phyloP scores from a whole-genome alignment of 2,329 filamentous ascomycete species.

The Paramyrothecium sp. region DNA sequence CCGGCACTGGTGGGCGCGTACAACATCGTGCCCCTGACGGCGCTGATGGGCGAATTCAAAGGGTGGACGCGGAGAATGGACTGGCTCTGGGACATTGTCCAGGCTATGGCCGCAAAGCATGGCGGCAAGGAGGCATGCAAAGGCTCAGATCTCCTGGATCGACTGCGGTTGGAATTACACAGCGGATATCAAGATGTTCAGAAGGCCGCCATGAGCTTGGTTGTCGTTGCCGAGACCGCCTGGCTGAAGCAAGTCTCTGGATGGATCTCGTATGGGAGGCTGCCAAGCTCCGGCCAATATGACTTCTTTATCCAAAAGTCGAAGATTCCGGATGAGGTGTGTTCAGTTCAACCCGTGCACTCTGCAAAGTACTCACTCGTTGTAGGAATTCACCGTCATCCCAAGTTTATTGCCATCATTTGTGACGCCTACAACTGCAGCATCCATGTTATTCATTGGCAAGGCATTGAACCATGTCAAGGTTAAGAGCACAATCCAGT shows the following conservation, averaged over 20 bases:
- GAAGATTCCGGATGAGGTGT: slow-evolving; percentile 38
- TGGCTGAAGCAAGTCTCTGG: slow-evolving; percentile 90
- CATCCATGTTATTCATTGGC: slow-evolving; percentile 87
- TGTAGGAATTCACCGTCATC: slow-evolving; percentile 57
- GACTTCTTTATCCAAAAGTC: slow-evolving; percentile 80
- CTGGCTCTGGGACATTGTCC: slow-evolving; percentile 76
- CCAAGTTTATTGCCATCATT: slow-evolving; percentile 71
- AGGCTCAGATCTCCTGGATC: slow-evolving; percentile 75
- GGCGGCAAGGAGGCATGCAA: slow-evolving; percentile 46
- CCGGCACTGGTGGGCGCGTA: slow-evolving; percentile 83
- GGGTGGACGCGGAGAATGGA: slow-evolving; percentile 81
- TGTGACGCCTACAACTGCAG: slow-evolving; percentile 70
- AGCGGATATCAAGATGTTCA: slow-evolving; percentile 90
- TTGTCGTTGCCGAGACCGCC: slow-evolving; percentile 78
- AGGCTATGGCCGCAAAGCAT: slow-evolving; percentile 59
- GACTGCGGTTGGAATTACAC: slow-evolving; percentile 70
- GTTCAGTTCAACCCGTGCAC: slow-evolving; percentile 7
- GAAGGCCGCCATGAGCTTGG: slow-evolving; percentile 68
- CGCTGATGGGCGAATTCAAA: slow-evolving; percentile 80
- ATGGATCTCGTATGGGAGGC: slow-evolving; percentile 85
- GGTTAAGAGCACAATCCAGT: slow-evolving; percentile 46
- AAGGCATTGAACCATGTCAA: slow-evolving; percentile 84
- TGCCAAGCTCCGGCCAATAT: slow-evolving; percentile 73
- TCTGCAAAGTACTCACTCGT: slow-evolving; percentile 1
- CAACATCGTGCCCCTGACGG: slow-evolving; percentile 87